These are phyloP conservation scores for Saksenaea vasiformis DNA, from an alignment of 371 early-diverging fungal genomes.

Conservation along the genomic window DNA sequence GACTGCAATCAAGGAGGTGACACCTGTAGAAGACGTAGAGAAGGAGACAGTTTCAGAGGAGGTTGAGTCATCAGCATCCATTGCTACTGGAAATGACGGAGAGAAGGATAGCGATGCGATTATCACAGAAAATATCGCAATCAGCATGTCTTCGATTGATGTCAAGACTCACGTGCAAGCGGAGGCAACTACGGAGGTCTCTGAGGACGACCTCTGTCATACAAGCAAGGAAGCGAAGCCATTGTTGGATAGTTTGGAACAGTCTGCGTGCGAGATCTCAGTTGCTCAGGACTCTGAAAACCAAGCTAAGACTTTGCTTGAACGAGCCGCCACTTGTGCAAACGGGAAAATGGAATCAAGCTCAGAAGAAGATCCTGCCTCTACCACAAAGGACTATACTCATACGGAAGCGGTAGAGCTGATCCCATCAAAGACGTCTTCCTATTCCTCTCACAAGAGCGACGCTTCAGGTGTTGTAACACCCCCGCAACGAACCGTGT, in stretches of 20 bases:
- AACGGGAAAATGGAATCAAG: too few relatives aligned
- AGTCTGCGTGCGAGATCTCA: too few relatives aligned
- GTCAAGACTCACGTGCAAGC: too few relatives aligned
- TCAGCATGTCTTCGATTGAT: too few relatives aligned
- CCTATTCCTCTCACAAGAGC: not conserved
- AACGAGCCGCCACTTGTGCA: too few relatives aligned
- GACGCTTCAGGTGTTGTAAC: not conserved
- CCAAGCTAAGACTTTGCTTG: too few relatives aligned
- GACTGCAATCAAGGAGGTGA: not conserved
- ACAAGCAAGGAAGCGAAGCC: too few relatives aligned
- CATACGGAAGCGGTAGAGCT: not conserved
- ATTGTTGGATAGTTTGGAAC: too few relatives aligned
- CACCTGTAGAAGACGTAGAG: not conserved
- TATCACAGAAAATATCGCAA: too few relatives aligned
- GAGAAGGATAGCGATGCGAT: slow-evolving; percentile 12
- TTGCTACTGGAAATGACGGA: not conserved
- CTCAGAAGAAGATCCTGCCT: not conserved
- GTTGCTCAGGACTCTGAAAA: too few relatives aligned
- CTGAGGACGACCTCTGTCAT: too few relatives aligned
- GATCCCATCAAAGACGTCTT: not conserved
- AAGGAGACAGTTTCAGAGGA: not conserved
- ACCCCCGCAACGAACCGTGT: not conserved
- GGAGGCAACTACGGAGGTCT: too few relatives aligned
- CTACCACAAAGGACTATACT: not conserved
- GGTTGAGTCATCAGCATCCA: not conserved